Conservation (phyloP, 345 rosid genomes). For the Cardamine occulta region DNA sequence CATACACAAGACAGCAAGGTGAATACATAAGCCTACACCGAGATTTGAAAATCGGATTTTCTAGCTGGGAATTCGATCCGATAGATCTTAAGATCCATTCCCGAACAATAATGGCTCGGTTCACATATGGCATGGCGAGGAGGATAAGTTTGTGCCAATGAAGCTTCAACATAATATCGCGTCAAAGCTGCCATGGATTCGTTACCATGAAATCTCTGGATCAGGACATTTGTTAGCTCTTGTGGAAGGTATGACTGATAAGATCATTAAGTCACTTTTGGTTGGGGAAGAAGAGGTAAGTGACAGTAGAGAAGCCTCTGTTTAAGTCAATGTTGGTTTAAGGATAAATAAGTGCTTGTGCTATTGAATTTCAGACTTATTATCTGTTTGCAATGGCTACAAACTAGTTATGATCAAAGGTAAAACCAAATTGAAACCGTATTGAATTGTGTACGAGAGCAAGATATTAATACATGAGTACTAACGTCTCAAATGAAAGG, state of each 20-base stretch:
- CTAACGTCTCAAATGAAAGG: neutral
- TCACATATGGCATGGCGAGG: constrained; percentile 83
- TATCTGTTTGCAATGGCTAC: neutral
- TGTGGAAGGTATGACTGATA: constrained; percentile 57
- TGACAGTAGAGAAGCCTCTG: constrained; percentile 21
- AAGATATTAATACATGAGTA: neutral
- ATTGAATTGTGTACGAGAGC: neutral
- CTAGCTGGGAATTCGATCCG: constrained; percentile 81
- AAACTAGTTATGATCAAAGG: neutral
- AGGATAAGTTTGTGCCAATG: constrained; percentile 59
- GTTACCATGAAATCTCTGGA: constrained; percentile 61
- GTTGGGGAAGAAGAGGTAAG: constrained; percentile 21
- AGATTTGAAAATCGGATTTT: constrained; percentile 68
- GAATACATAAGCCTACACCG: constrained; percentile 58
- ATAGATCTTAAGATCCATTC: constrained; percentile 65
- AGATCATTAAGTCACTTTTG: constrained; percentile 51
- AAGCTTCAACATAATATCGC: constrained; percentile 53
- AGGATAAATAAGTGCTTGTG: neutral
- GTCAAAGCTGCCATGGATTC: constrained; percentile 58
- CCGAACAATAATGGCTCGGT: constrained; percentile 57
- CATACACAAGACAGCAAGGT: constrained; percentile 58
- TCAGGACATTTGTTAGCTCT: constrained; percentile 57
- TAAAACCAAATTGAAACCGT: neutral
- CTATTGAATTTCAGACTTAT: neutral
- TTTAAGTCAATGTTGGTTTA: neutral